Evolutionary conservation across 2,329 filamentous ascomycete genomes (phyloP).

Genomic region (Colletotrichum lini): DNA sequence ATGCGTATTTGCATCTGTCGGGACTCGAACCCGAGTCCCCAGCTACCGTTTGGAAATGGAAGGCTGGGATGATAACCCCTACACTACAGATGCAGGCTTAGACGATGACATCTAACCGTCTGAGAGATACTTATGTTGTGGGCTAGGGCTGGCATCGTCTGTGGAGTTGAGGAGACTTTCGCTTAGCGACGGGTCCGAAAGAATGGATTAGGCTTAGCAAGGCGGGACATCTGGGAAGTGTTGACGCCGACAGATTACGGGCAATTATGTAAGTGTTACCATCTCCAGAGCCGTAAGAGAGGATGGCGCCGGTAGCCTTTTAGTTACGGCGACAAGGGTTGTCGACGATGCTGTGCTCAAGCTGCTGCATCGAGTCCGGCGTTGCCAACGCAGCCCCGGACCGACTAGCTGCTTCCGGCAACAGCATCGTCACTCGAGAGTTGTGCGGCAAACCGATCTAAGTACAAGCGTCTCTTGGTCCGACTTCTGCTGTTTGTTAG

Average conservation of each 20-base stretch:
- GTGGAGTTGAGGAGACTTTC: background rate
- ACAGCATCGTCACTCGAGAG: background rate
- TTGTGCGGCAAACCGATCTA: background rate
- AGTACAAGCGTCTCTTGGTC: no score
- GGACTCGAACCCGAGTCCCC: conserved; percentile 38
- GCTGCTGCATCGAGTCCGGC: background rate
- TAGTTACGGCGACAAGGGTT: background rate
- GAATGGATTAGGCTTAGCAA: background rate
- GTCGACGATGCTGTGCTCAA: background rate
- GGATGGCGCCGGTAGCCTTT: background rate
- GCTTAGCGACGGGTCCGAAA: conserved; percentile 10
- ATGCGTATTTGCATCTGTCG: conserved; percentile 22
- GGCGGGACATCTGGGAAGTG: background rate
- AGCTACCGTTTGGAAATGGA: conserved; percentile 23
- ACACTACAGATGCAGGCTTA: conserved; percentile 29
- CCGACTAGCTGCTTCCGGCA: background rate
- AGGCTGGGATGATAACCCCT: conserved; percentile 42
- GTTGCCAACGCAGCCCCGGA: no score
- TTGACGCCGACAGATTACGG: no score
- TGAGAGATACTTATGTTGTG: conserved; percentile 8
- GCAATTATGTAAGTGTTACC: no score
- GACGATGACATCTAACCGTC: rapidly evolving
- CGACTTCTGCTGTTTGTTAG: background rate
- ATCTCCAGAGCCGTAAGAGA: background rate
- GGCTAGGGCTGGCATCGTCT: conserved; percentile 4